A percentile compares a stretch with the other conserved stretches of the same genome.
phyloP scores from a whole-genome alignment of 2,329 filamentous ascomycete species.

The Exophiala viscosa region DNA sequence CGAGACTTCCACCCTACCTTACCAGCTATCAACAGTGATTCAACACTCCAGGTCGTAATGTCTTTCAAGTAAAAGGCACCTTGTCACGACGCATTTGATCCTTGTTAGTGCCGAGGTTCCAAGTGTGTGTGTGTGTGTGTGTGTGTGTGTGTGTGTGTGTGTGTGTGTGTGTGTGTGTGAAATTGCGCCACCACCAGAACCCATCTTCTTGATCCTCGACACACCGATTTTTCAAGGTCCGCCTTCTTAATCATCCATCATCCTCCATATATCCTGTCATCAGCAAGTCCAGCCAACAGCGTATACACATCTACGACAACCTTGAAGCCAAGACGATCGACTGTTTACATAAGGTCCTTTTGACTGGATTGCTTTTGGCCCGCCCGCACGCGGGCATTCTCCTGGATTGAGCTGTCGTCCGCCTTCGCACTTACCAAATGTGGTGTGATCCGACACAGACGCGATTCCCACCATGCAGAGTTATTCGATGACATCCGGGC shows the following conservation, averaged over 20 bases:
- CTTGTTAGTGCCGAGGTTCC: neutral
- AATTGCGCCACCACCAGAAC: no score
- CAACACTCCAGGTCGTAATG: neutral
- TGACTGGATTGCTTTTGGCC: slow-evolving; percentile 3
- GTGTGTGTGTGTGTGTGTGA: no score
- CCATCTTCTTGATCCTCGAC: no score
- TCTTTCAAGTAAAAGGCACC: neutral
- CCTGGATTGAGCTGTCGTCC: slow-evolving; percentile 18
- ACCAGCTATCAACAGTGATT: no score
- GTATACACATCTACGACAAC: neutral
- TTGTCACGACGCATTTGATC: neutral
- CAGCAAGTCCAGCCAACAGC: no score
- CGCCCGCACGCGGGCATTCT: slow-evolving; percentile 9
- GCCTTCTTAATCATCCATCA: slow-evolving; percentile 1
- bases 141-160: no score
- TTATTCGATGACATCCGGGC: slow-evolving; percentile 20
- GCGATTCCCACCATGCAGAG: slow-evolving; percentile 27
- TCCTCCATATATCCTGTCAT: neutral
- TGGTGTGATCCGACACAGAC: slow-evolving; percentile 22
- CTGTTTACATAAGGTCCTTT: neutral
- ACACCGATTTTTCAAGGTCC: neutral
- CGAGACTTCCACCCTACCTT: neutral
- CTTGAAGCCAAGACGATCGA: neutral
- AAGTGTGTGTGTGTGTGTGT: no score
- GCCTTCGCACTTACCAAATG: slow-evolving; percentile 24